Base-by-base conservation (phyloP, 2,329 filamentous ascomycete species). In the Septoria linicola region DNA sequence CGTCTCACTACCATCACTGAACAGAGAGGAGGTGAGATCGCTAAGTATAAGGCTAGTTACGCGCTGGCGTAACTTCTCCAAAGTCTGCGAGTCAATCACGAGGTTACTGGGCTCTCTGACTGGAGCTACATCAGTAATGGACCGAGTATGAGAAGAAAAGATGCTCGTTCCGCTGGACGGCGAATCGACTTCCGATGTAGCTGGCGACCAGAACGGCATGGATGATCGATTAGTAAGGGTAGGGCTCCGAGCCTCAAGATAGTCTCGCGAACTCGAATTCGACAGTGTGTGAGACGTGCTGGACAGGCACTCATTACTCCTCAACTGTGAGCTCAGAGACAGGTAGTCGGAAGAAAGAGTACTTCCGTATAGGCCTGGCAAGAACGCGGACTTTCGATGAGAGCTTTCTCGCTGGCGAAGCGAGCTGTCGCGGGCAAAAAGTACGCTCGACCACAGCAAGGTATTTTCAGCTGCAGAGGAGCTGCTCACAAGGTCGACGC, bases 1-100 rank as follows among this genome's bases (percentile, higher is more conserved):
- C 0, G 92, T 97, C 72, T 99, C 93, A 35, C 90, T 95, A 2
- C 93, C 93, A 43, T 81, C 82, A n/a, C 84, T 83, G 69, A 95
- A 93, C 1, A 96, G 85, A 23, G 89, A 81, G 34, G 85, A 90
- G 4, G 91, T 90, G 3, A 97, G 77, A 67, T 99, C 93, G 42
- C 92, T 97, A 20, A 97, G 73, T 1, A 97, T 73, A 14, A 99
- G 76, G 58, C 89, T 91, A 1, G 86, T 92, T 32, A 97, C 73
- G 0, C 84, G 87, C 65, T 91, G 87, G 10, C 60, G 57, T 7
- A 67, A 51, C 7, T 41, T 53, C 14, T 65, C 60, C 3, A 60
- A 39, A 13, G 52, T 88, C 82, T 71, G 66, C 81, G 65, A 63
- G 78, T 69, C 65, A 81, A 32, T 75, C 72, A 41, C 25, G 2